These are phyloP conservation scores for Cytospora chrysosperma DNA, from an alignment of 2,329 filamentous ascomycete species.

Conservation along the genomic window DNA sequence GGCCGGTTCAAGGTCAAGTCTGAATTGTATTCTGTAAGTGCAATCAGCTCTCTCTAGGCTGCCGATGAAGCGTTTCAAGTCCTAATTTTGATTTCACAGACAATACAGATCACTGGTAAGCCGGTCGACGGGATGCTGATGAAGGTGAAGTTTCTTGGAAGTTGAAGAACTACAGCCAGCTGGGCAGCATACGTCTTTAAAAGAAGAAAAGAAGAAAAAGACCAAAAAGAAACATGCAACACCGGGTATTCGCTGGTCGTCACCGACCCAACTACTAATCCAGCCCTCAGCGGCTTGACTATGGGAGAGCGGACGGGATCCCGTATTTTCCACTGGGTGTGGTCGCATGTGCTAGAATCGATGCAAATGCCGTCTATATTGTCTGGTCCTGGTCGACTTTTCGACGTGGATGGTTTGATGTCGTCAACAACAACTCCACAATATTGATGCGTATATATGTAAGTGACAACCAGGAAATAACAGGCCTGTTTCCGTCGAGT, in stretches of 20 bases:
- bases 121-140: slow-evolving; percentile 27
- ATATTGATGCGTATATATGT: no score
- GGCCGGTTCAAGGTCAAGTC: slow-evolving; percentile 29
- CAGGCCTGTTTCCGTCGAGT: no score
- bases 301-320: no score
- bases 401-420: no score
- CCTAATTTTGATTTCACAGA: slow-evolving; percentile 4
- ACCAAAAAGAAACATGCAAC: background rate
- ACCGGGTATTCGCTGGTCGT: background rate
- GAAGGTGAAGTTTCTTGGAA: slow-evolving; percentile 14
- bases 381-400: no score
- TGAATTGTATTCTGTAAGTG: slow-evolving; percentile 11
- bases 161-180: background rate
- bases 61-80: background rate
- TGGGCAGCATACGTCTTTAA: no score
- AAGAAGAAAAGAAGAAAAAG: background rate
- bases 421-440: no score
- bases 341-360: background rate
- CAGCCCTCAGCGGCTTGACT: no score
- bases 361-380: no score
- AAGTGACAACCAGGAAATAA: no score
- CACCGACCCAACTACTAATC: no score
- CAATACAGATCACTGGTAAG: slow-evolving; percentile 19
- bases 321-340: no score
- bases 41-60: background rate